Evolutionary conservation across 164 flowering plant species (phyloP), one percentile per base, ranked within the genome.

Genomic region (Tetracentron sinense): DNA sequence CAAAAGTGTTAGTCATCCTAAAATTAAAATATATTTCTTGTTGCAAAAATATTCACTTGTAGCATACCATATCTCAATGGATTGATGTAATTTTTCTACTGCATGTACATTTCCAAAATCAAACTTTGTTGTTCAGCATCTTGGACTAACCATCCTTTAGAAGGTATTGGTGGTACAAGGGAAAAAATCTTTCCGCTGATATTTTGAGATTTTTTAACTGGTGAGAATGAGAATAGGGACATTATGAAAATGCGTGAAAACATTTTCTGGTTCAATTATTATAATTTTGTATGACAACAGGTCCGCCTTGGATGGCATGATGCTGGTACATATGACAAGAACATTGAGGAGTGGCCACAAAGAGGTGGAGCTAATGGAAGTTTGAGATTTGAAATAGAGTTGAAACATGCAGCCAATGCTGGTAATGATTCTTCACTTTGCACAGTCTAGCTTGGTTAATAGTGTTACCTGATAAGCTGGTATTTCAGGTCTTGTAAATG

Each of bases 231-330:
- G 7, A 26, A 54, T 54, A 20, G 30, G 3, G 38, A 29, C 5
- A 17, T 16, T 6, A 25, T 26, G 20, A 10, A 42, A 25, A 1
- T 0, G 0, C 2, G 12, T 6, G 46, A 22, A 3, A 27, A 33
- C 1, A 38, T 27, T n/a, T 38, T 58, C 21, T 61, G 21, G 5
- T 52, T 7, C 33, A 0, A 27, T 26, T 23, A 20, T 70, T 26
- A 15, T 50, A 42, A 0, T 6, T 57, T 28, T 12, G 1, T 38
- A 15, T 62, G 29, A 11, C 20, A 30, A 54, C 68, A 94, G 99
- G 89, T 91, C 75, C 97, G 99, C 17, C 74, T 94, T 42, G 99
- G 97, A 47, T 94, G 99, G 99, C 99, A 94, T 73, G 99, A 94
- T 83, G 83, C 99, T 49, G 99, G 99, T 62, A 94, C 99, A 14